Percentiles rank a stretch among this genome's conserved stretches.
Conservation (phyloP, 2,329 filamentous ascomycete genomes). For the Penicillium sp. region DNA sequence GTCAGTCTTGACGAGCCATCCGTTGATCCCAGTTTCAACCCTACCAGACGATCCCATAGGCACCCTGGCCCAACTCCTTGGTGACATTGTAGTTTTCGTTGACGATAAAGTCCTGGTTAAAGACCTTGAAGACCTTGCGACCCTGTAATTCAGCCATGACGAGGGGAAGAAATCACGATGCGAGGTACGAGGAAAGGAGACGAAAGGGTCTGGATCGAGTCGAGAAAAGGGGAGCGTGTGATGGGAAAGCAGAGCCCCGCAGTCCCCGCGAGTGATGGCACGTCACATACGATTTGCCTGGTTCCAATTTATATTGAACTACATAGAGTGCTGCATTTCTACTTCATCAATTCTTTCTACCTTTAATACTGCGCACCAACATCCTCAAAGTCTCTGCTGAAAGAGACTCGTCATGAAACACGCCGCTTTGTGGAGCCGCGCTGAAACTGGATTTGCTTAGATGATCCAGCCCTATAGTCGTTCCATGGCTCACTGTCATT, state of each 20-base stretch:
- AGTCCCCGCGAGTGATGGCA: slow-evolving; percentile 21
- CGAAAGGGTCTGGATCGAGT: slow-evolving; percentile 6
- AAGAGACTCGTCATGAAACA: too few species aligned
- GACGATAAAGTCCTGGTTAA: slow-evolving; percentile 98
- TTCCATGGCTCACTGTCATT: not conserved
- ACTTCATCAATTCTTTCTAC: too few species aligned
- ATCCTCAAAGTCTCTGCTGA: too few species aligned
- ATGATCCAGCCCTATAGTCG: too few species aligned
- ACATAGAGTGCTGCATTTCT: too few species aligned
- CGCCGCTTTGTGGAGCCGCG: too few species aligned
- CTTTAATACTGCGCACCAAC: too few species aligned
- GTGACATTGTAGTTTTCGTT: slow-evolving; percentile 98
- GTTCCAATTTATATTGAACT: too few species aligned
- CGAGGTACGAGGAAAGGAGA: slow-evolving; percentile 4
- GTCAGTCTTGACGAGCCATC: slow-evolving; percentile 2
- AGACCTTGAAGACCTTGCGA: slow-evolving; percentile 97
- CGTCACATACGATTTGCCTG: too few species aligned
- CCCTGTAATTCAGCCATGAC: slow-evolving; percentile 57
- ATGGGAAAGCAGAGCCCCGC: slow-evolving; percentile 22
- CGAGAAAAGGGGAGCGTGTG: slow-evolving; percentile 17
- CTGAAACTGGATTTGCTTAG: not conserved
- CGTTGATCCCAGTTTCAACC: slow-evolving; percentile 25
- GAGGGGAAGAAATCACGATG: slow-evolving; percentile 2
- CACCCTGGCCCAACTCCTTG: slow-evolving; percentile 96
- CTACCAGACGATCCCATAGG: slow-evolving; percentile 99